Evolutionary conservation across 2,329 filamentous ascomycete genomes (phyloP), one percentile per base, ranked within the genome.

Genomic region (Cryphonectria nitschkei): DNA sequence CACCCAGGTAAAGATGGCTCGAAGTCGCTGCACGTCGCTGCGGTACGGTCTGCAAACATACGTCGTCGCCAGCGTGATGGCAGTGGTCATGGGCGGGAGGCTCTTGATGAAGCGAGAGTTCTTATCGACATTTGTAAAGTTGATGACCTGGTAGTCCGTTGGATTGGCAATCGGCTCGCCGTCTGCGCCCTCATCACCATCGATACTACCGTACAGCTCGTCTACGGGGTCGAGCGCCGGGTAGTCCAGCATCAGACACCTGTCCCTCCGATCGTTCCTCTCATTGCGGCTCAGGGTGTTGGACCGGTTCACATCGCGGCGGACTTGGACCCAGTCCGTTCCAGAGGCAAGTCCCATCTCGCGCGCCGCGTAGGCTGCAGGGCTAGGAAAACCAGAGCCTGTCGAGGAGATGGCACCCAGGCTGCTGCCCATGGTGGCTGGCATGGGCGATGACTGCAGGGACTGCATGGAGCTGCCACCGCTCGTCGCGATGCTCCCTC

Each of bases 1-100:
- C 6, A 97, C 93, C 95, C 95, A 99, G 1, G 93, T 98, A 77
- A 98, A 99, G 73, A 99, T 98, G 22, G 96, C 95, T 34, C 97
- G 89, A 37, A 99, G 82, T 50, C 95, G 89, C 80, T 99, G 96
- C 0, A 98, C 93, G 76, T 98, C 95, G 80, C 93, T 98, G 72
- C 95, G 88, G 80, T 98, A 97, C 0, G 96, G 97, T 39, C 96
- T 89, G 78, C 97, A 99, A 14, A 99, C 90, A 78, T 97, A 97
- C 0, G 92, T 93, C 70, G 96, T 96, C 0, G 96, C 94, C 22
- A 99, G 84, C 41, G 92, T 93, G 37, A 91, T 88, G 0, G 95
- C 90, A 22, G 93, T 97, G 0, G 92, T 94, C 82, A 91, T 92
- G 0, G 93, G 90, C 0, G 95, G 94, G 22, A 97, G 85, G 75